phyloP scores from a whole-genome alignment of 495 filamentous ascomycete species.

The Recurvomyces mirabilis region DNA sequence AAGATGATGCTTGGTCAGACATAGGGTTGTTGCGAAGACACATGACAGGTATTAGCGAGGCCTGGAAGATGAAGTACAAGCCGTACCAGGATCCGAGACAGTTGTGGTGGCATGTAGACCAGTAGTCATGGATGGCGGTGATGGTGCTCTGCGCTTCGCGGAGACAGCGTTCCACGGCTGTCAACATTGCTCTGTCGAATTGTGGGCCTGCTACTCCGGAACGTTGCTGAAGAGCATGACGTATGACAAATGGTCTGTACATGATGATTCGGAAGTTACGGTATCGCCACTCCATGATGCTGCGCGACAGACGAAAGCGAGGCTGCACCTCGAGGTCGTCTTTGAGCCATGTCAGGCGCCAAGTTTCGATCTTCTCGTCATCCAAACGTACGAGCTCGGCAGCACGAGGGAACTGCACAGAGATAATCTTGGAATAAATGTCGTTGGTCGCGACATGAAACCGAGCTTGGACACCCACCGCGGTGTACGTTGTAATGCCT shows the following conservation, averaged over 20 bases:
- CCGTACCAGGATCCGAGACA: conserved; percentile 27
- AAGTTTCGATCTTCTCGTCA: conserved; percentile 6
- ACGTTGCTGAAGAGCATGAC: conserved; percentile 7
- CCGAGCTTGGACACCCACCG: conserved; percentile 6
- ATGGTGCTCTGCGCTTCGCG: conserved; percentile 26
- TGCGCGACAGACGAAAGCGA: neutral
- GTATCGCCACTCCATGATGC: conserved; percentile 8
- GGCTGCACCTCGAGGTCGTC: neutral
- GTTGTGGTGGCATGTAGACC: conserved; percentile 12
- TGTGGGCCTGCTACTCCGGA: neutral
- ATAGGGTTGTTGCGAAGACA: conserved; percentile 9
- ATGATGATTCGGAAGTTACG: conserved; percentile 23
- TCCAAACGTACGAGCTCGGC: conserved; percentile 5
- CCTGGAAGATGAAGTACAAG: conserved; percentile 33
- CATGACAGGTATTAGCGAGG: conserved; percentile 27
- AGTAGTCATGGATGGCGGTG: conserved; percentile 21
- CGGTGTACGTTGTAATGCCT: conserved; percentile 26
- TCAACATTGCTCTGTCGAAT: neutral
- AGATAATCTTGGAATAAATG: conserved; percentile 10
- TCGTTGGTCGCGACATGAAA: conserved; percentile 12
- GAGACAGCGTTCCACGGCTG: conserved; percentile 17
- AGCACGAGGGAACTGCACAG: conserved; percentile 7
- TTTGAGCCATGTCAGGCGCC: neutral
- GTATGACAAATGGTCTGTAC: conserved; percentile 13
- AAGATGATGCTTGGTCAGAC: neutral